Evolutionary conservation across 768 basidiomycete genomes (phyloP).

Genomic region (Rhodotorula taiwanensis): DNA sequence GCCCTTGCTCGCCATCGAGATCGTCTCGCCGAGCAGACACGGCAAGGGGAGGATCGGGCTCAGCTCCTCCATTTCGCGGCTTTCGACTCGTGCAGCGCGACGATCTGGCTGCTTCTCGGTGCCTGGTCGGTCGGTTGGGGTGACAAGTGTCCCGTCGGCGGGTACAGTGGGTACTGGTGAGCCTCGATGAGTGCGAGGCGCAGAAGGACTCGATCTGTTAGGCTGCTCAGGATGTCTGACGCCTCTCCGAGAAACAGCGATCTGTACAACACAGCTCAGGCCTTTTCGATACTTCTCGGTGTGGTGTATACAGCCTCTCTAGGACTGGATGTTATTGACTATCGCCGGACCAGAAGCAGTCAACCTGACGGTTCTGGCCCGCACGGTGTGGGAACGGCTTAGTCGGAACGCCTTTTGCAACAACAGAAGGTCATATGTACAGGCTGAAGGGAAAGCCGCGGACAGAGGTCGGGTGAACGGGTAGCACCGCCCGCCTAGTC

Average conservation of each 20-base stretch:
- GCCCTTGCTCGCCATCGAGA: no score
- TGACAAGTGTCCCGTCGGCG: slow-evolving; percentile 3
- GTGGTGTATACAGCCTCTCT: no score
- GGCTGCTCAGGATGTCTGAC: no score
- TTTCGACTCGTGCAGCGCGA: neutral
- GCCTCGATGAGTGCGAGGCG: neutral
- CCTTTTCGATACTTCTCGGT: slow-evolving; percentile 3
- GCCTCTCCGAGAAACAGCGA: neutral
- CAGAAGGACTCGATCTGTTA: no score
- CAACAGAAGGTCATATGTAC: no score
- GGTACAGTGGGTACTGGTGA: slow-evolving; percentile 8
- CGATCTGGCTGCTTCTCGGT: neutral
- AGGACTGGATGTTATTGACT: no score
- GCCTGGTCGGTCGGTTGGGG: slow-evolving; percentile 7
- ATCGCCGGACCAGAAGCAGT: no score
- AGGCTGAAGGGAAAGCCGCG: no score
- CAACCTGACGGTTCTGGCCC: no score
- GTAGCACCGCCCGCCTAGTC: slow-evolving; percentile 1
- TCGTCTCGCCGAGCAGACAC: neutral
- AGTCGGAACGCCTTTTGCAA: no score
- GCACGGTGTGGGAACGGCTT: no score
- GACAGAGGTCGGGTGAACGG: no score
- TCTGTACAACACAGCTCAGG: slow-evolving; percentile 18
- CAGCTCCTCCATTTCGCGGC: neutral
- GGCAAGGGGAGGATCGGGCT: neutral